Evolutionary conservation across 1,139 yeast genomes (phyloP), one percentile per base, ranked within the genome.

Genomic region (Kurtzmaniella quercitrusa): DNA sequence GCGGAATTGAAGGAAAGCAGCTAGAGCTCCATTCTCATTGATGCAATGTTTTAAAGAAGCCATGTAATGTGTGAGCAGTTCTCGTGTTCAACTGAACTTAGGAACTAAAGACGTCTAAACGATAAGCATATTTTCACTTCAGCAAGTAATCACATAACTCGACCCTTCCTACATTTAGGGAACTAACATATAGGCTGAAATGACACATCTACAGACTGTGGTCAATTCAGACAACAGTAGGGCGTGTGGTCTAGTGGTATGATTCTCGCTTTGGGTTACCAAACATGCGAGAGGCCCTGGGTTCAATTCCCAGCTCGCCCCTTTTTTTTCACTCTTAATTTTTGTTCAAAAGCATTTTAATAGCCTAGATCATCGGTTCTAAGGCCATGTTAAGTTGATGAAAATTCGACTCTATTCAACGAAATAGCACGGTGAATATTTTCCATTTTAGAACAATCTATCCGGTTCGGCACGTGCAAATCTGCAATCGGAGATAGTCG

Each of bases 211-310:
- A n/a, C n/a, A n/a, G n/a, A n/a, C 9, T 21, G 11, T 21, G 11
- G 6, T 21, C 26, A 11, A 21, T 21, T 7, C 11, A 21, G 9
- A 21, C 26, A 21, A 21, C 26, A 26, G n/a, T 14, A 12, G 53
- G 53, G 53, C 52, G 53, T 50, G 53, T 50, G 53, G 53, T 50
- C 53, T 49, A 48, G 52, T 50, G 53, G 53, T 50, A 50, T 50
- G 53, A 50, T 50, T 50, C 53, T 50, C 52, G 53, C 53, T 50
- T 50, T 50, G 53, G 53, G 53, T 44, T 34, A 34, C 37, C 47
- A 49, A 49, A 42, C 46, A 48, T 48, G 53, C 53, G 52, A 50
- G 53, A 50, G 53, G 53, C 53, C 53, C 53, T 50, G 53, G 53
- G 53, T 50, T 50, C 53, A 47, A 50, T 50, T 49, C 53, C 53